Conservation (phyloP, 2,329 filamentous ascomycete species). For the Trichoderma sp. region DNA sequence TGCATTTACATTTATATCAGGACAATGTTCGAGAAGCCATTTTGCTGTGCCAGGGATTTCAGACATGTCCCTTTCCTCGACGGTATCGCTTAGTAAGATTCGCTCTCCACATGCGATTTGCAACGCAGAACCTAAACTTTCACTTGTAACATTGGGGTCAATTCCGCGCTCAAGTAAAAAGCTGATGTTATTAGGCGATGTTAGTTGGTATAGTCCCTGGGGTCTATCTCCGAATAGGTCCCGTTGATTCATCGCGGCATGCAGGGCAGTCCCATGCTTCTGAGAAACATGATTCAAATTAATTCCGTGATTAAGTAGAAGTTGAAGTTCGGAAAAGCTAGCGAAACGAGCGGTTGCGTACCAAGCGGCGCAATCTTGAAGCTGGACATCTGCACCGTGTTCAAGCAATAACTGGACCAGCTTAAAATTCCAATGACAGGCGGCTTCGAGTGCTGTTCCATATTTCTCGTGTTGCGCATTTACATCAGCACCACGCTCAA, state of each 20-base stretch:
- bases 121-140: too few relatives aligned
- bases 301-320: not conserved
- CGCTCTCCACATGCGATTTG: too few relatives aligned
- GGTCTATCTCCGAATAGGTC: too few relatives aligned
- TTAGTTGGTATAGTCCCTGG: too few relatives aligned
- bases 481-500: not conserved
- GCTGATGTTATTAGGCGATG: too few relatives aligned
- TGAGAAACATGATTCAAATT: not conserved
- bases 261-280: too few relatives aligned
- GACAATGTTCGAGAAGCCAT: too few relatives aligned
- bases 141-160: too few relatives aligned
- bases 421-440: not conserved
- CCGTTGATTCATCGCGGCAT: too few relatives aligned
- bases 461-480: not conserved
- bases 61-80: not conserved
- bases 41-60: too few relatives aligned
- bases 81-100: accelerated
- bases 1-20: too few relatives aligned
- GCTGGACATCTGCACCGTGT: not conserved
- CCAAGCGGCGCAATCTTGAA: not conserved
- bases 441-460: not conserved
- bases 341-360: not conserved
- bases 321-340: not conserved
- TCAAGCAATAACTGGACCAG: not conserved
- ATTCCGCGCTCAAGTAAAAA: too few relatives aligned